phyloP scores from a whole-genome alignment of 164 flowering plant genomes.

The Tetrastigma voinierianum region DNA sequence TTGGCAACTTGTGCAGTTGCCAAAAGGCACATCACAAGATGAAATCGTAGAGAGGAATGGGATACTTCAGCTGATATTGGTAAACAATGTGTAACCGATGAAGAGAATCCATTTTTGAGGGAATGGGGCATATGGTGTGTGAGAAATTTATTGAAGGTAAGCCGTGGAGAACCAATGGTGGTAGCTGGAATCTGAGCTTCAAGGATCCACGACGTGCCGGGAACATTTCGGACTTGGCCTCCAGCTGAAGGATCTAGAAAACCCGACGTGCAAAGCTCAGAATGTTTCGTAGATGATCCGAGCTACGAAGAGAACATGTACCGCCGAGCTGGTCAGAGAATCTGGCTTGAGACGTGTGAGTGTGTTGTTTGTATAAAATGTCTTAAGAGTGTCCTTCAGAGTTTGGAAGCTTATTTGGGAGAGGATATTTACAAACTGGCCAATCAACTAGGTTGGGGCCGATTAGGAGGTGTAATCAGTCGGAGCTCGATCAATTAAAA shows the following conservation, averaged over 20 bases:
- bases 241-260: constrained; percentile 53
- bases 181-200: constrained; percentile 77
- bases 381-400: too few relatives aligned
- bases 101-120: constrained; percentile 77
- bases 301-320: too few relatives aligned
- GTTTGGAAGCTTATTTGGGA: too few relatives aligned
- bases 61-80: constrained; percentile 53
- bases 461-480: too few relatives aligned
- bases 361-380: too few relatives aligned
- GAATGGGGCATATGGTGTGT: constrained; percentile 88
- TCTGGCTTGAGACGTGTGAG: too few relatives aligned
- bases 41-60: constrained; percentile 58
- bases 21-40: constrained; percentile 52
- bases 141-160: constrained; percentile 79
- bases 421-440: too few relatives aligned
- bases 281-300: constrained; percentile 26
- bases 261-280: constrained; percentile 66
- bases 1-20: constrained; percentile 72
- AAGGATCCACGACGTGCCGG: constrained; percentile 71
- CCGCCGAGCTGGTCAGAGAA: too few relatives aligned
- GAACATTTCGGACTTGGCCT: constrained; percentile 60
- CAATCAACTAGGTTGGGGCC: too few relatives aligned
- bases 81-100: constrained; percentile 83
- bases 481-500: too few relatives aligned
- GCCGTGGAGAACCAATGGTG: constrained; percentile 55